Base-by-base conservation (phyloP, 345 rosid species). In the Pugionium dolabratum region DNA sequence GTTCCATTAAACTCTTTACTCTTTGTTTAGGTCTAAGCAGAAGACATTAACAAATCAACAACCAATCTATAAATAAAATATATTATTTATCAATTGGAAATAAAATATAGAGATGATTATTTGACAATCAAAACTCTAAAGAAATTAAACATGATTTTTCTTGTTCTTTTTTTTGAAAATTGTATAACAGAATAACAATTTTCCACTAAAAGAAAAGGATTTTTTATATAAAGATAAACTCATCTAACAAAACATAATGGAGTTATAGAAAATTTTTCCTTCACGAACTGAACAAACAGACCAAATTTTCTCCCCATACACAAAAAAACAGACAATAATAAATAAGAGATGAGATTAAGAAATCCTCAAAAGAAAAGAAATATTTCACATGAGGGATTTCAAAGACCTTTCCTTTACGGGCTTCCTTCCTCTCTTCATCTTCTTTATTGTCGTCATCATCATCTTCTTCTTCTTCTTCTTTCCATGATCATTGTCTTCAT, bases 381-480 rank as follows among this genome's bases (percentile, higher is more conserved):
- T 10, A 9, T 3, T 37, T 83, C 78, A 87, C 96, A 89, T 89
- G 5, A 92, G 87, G n/a, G 98, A 92, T 69, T 87, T 92, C 71
- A 92, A 81, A 50, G 98, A 89, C 67, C 95, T 85, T 52, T 90
- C 91, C 74, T 92, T 89, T 9, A 87, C 83, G 1, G 96, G 96
- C 61, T 89, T 92, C 67, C 96, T 57, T 79, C 30, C 85, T 78
- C 86, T 75, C 79, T 92, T 90, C 79, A 60, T 83, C 72, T 50
- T 68, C 65, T 56, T 79, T 79, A 27, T 18, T 18, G 18, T 18
- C 18, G 18, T 18, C 18, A 18, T 18, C 18, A 18, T 18, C 18
- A 18, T 18, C 18, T 18, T 18, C 18, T 18, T 18, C 18, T 18
- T 18, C 18, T 18, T 18, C 18, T 18, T 18, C 18, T 18, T 18